Evolutionary conservation across 169 alveolate species (phyloP), one percentile per base, ranked within the genome.

Genomic region (Besnoitia besnoiti): DNA sequence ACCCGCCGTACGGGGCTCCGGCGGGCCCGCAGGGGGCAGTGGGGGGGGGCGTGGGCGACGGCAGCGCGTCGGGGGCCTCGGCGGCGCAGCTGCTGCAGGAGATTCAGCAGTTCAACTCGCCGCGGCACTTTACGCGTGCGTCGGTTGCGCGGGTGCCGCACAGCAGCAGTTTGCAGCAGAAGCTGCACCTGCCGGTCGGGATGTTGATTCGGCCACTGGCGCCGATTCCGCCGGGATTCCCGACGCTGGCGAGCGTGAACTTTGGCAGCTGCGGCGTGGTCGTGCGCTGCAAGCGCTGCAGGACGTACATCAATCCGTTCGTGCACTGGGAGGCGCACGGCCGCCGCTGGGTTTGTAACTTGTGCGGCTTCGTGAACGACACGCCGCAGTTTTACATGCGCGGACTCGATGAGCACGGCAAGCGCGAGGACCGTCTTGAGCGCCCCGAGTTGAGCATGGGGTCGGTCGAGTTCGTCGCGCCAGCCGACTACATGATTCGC

Each of bases 321-420:
- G 99, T 98, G 39, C 94, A 96, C 94, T 98, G 98, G 97, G 99
- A 98, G 85, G 98, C 98, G 47, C 97, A 97, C 39, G 99, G 99
- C n/a, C 95, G 98, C 59, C 97, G 98, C 85, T 99, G 99, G 99
- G 93, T 95, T 61, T 99, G 99, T 95, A 99, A 99, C 96, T 85
- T 99, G 94, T 99, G 99, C 89, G 99, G 99, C 44, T 96, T 94
- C 85, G 95, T 97, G 46, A 99, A 99, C 95, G 98, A 98, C 90
- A 97, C 99, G 47, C 99, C 94, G 59, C 92, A 84, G 79, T 75
- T 62, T 44, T 94, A 91, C 84, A 37, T 79, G 75, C 62, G 90
- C 14, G 51, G 62, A 1, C 88, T 96, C 46, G 96, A 93, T 73
- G 96, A 95, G 73, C 91, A 95, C 42, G 99, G 98, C 33, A 92